Percentiles rank a stretch among this genome's conserved stretches.
Conservation (phyloP, 2,329 filamentous ascomycete species). For the Fusarium sp. region DNA sequence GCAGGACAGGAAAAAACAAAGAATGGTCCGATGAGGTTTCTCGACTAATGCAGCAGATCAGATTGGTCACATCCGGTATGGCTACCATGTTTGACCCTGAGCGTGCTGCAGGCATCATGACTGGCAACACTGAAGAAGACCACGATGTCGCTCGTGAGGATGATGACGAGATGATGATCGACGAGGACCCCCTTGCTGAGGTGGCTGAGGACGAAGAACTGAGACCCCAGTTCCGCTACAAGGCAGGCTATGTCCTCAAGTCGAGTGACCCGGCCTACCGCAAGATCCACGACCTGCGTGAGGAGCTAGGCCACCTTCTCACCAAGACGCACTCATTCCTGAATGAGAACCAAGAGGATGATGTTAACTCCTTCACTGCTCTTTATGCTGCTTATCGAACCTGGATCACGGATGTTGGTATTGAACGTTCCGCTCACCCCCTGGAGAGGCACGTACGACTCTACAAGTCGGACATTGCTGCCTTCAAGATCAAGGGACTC, state of each 20-base stretch:
- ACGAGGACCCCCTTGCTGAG: slow-evolving; percentile 69
- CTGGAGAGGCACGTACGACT: slow-evolving; percentile 88
- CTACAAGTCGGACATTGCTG: slow-evolving; percentile 86
- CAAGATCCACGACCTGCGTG: slow-evolving; percentile 83
- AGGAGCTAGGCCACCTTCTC: slow-evolving; percentile 82
- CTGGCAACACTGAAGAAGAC: slow-evolving; percentile 58
- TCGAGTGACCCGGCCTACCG: slow-evolving; percentile 69
- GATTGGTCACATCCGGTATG: slow-evolving; percentile 90
- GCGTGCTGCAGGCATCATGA: slow-evolving; percentile 69
- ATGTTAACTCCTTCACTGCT: slow-evolving; percentile 94
- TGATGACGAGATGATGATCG: slow-evolving; percentile 59
- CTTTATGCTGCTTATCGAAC: slow-evolving; percentile 92
- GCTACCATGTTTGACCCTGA: slow-evolving; percentile 89
- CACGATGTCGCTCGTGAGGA: slow-evolving; percentile 63
- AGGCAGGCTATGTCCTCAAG: slow-evolving; percentile 84
- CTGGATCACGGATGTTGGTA: slow-evolving; percentile 98
- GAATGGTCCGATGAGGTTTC: slow-evolving; percentile 99
- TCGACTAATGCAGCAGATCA: slow-evolving; percentile 85
- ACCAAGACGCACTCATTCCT: slow-evolving; percentile 89
- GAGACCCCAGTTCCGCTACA: slow-evolving; percentile 87
- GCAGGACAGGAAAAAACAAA: slow-evolving; percentile 94
- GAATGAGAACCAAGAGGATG: slow-evolving; percentile 87
- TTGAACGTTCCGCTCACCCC: slow-evolving; percentile 93
- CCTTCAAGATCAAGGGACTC: slow-evolving; percentile 94
- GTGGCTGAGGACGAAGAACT: slow-evolving; percentile 84